Conservation (phyloP, 306 rosid genomes). For the Dryas drummondii region DNA sequence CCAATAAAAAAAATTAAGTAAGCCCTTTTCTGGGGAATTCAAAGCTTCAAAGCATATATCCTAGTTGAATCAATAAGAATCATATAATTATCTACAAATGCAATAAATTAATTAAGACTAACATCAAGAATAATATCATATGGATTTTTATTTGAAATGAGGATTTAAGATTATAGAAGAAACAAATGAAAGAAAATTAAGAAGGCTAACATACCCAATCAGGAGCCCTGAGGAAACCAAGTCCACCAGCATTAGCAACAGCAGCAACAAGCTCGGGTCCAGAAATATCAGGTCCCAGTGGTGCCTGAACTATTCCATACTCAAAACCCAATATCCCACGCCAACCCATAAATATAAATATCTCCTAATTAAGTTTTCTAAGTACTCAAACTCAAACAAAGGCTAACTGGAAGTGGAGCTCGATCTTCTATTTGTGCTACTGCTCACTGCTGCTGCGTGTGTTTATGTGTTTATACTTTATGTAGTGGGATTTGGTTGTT, state of each 20-base stretch:
- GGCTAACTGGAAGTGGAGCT: too few species aligned
- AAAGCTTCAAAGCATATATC: too few species aligned
- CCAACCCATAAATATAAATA: slow-evolving; percentile 47
- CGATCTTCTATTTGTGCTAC: too few species aligned
- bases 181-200: not conserved
- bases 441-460: too few species aligned
- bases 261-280: slow-evolving; percentile 78
- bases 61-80: too few species aligned
- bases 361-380: too few species aligned
- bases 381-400: too few species aligned
- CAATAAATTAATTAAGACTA: not conserved
- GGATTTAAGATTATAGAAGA: not conserved
- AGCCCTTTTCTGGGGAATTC: too few species aligned
- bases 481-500: not conserved
- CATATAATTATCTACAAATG: too few species aligned
- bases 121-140: too few species aligned
- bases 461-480: too few species aligned
- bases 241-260: slow-evolving; percentile 76
- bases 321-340: slow-evolving; percentile 68
- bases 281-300: slow-evolving; percentile 82
- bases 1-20: too few species aligned
- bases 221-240: slow-evolving; percentile 69
- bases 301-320: slow-evolving; percentile 68
- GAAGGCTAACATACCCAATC: slow-evolving; percentile 43
- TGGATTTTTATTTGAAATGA: not conserved